These are phyloP conservation scores for Auriscalpium orientale DNA, from an alignment of 768 basidiomycete species.

Conservation along the genomic window DNA sequence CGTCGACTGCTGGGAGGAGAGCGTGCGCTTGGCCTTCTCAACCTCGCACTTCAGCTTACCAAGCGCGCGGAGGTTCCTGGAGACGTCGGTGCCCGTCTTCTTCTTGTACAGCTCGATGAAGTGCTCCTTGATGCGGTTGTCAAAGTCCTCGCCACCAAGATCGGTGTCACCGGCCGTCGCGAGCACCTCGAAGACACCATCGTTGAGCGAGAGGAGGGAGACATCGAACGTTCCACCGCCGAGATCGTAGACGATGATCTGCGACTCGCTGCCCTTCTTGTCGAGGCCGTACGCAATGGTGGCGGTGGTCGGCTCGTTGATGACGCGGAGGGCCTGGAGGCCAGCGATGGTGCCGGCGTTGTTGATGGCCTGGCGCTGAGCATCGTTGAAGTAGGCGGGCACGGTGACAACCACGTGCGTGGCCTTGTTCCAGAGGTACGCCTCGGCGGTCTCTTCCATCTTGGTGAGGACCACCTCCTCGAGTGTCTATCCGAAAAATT, in stretches of 20 bases:
- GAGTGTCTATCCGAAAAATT: slow-evolving; percentile 19
- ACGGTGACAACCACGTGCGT: slow-evolving; percentile 41
- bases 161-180: background rate
- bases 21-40: too few species aligned
- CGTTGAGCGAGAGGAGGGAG: slow-evolving; percentile 43
- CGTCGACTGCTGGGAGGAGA: too few species aligned
- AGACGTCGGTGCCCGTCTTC: too few species aligned
- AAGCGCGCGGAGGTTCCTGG: too few species aligned
- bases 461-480: slow-evolving; percentile 39
- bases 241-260: slow-evolving; percentile 51
- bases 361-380: slow-evolving; percentile 39
- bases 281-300: slow-evolving; percentile 42
- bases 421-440: slow-evolving; percentile 37
- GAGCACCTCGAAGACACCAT: background rate
- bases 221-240: slow-evolving; percentile 58
- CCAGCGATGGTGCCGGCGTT: slow-evolving; percentile 41
- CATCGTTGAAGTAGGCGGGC: slow-evolving; percentile 41
- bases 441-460: slow-evolving; percentile 43
- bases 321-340: slow-evolving; percentile 38
- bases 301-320: slow-evolving; percentile 44
- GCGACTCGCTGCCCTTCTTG: slow-evolving; percentile 34
- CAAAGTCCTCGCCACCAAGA: too few species aligned
- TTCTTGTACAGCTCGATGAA: too few species aligned
- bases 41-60: too few species aligned
- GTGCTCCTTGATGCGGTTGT: too few species aligned